A percentile compares a stretch with the other conserved stretches of the same genome.
phyloP scores from a whole-genome alignment of 345 rosid species.

The Lumnitzera littorea region DNA sequence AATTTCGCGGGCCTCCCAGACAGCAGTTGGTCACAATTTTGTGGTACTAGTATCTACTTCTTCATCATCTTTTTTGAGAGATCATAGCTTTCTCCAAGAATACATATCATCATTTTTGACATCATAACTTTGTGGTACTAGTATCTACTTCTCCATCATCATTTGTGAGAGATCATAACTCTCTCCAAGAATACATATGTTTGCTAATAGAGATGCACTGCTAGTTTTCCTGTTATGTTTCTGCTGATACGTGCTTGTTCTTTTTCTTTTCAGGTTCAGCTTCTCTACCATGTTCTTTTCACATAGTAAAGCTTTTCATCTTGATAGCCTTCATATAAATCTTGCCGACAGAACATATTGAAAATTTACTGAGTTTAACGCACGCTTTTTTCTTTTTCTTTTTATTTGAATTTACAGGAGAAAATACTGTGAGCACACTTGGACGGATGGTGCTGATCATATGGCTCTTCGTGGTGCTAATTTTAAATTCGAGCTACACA shows the following conservation, averaged over 20 bases:
- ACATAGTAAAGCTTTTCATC: conserved; percentile 55
- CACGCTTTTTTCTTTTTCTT: not conserved
- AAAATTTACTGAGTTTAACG: not conserved
- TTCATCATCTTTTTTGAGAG: too few species aligned
- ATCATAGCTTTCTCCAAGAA: not conserved
- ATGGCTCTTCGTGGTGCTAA: conserved; percentile 88
- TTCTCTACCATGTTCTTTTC: conserved; percentile 86
- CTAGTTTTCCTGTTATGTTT: conserved; percentile 2
- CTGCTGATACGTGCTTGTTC: conserved; percentile 1
- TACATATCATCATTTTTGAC: not conserved
- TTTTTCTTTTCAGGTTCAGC: conserved; percentile 58
- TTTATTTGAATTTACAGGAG: conserved; percentile 68
- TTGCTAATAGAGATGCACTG: not conserved
- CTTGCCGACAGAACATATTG: not conserved
- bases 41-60: conserved; percentile 40
- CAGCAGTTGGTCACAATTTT: conserved; percentile 58
- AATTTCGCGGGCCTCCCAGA: conserved; percentile 82
- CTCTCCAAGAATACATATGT: not conserved
- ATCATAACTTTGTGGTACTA: conserved; percentile 59
- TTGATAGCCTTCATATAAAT: not conserved
- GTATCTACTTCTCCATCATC: conserved; percentile 10
- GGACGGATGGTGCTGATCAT: conserved; percentile 73
- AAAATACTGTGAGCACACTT: conserved; percentile 71
- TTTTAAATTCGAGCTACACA: conserved; percentile 90
- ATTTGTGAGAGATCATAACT: not conserved